Conservation (phyloP, 371 early-diverging fungal species). For the Lichtheimia ornata region DNA sequence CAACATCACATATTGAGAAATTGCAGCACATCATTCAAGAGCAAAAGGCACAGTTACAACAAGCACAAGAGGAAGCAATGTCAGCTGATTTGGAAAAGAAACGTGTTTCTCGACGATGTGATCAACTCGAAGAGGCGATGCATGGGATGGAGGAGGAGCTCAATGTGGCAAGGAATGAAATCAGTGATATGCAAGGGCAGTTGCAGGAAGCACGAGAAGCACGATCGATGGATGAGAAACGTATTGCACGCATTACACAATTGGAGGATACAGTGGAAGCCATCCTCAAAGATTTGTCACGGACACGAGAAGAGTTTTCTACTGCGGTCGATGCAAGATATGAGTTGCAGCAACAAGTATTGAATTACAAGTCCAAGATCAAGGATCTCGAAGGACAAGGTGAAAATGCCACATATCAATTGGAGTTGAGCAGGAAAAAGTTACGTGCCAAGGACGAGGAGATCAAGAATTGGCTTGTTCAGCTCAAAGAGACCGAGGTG, state of each 20-base stretch:
- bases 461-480: slow-evolving; percentile 10
- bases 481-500: background rate
- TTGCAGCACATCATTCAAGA: slow-evolving; percentile 1
- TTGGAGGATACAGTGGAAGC: background rate
- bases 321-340: background rate
- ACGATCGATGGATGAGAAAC: background rate
- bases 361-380: background rate
- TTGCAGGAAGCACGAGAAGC: background rate
- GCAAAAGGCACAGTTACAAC: background rate
- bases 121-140: background rate
- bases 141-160: background rate
- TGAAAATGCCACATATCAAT: slow-evolving; percentile 1
- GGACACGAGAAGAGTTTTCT: background rate
- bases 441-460: slow-evolving; percentile 4
- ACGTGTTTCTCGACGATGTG: no score
- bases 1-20: slow-evolving; percentile 2
- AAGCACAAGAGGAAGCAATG: slow-evolving; percentile 1
- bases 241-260: background rate
- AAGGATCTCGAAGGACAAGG: background rate
- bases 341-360: no score
- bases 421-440: background rate
- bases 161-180: background rate
- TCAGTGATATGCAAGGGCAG: slow-evolving; percentile 1
- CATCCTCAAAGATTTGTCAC: background rate
- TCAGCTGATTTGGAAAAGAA: no score